Base-by-base conservation (phyloP, 352 stramenopile species). In the Pythium monospermum region DNA sequence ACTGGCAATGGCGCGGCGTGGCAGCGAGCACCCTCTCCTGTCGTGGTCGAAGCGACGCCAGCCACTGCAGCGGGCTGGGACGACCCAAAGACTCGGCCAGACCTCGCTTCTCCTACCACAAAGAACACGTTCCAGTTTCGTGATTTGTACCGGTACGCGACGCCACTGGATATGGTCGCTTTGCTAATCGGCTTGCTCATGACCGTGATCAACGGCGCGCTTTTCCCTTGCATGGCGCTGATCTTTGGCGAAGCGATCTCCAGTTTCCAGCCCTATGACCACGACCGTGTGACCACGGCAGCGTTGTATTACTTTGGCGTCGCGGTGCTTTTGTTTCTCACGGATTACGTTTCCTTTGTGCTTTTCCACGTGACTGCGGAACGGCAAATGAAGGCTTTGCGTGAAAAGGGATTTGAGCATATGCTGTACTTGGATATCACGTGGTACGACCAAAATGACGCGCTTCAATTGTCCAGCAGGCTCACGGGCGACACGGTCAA, bases 191-290 rank as follows among this genome's bases (percentile, higher is more conserved):
- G 66, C 0, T 6, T 72, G 7, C 3, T 68, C 15, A 57, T 64
- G 46, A 61, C 63, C 12, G 32, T 27, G 6, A 56, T 64, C 33
- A 76, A 76, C 37, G 66, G 66, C 10, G 62, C 55, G 19, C 49
- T 68, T 1, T 67, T 68, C 49, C 63, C 66, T 22, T 76, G 62
- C 23, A 72, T 76, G 66, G 66, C 66, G 31, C 36, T 76, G 2
- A 56, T 72, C 28, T 76, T 76, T 32, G 62, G 62, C 12, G 62
- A 70, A 6, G 62, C 62, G 16, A 70, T 70, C 31, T 57, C 46
- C 3, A 60, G 41, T 18, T 70, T 70, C 27, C 52, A 66, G 27
- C 57, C 57, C 22, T 66, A 60, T 19, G 53, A 60, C 26, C 32
- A 55, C 23, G 28, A 53, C n/a, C 44, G 51, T 6, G 55, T 68